These are phyloP conservation scores for Urochloa ruziziensis DNA, from an alignment of 176 grass and related monocot genomes.

Conservation along the genomic window DNA sequence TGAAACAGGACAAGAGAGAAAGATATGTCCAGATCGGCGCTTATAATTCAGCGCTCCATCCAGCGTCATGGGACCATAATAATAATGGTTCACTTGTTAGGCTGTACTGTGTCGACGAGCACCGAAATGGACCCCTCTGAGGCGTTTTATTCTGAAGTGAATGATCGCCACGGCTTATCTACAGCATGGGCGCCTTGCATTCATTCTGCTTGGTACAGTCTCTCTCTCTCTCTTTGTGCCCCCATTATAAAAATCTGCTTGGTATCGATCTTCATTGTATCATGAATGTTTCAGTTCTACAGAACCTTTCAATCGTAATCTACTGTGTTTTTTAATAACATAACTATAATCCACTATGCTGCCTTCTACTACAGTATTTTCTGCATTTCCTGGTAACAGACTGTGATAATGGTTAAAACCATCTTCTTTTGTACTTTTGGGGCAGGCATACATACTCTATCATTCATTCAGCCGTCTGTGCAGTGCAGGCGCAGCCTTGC, in stretches of 20 bases:
- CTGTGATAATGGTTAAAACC: background rate
- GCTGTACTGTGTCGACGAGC: slow-evolving; percentile 37
- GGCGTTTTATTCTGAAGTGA: slow-evolving; percentile 32
- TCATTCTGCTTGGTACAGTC: slow-evolving; percentile 16
- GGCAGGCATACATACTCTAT: background rate
- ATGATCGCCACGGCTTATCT: slow-evolving; percentile 41
- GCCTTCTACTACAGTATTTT: background rate
- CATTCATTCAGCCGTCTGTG: background rate
- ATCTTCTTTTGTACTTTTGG: background rate
- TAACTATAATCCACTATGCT: background rate
- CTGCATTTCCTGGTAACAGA: background rate
- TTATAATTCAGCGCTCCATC: slow-evolving; percentile 33
- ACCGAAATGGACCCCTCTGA: slow-evolving; percentile 36
- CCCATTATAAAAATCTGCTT: slow-evolving; percentile 15
- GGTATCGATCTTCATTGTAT: background rate
- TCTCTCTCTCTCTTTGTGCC: background rate
- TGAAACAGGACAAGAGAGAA: slow-evolving; percentile 30
- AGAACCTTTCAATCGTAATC: background rate
- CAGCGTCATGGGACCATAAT: slow-evolving; percentile 40
- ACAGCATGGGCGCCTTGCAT: slow-evolving; percentile 31
- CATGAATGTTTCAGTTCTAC: background rate
- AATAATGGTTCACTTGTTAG: slow-evolving; percentile 38
- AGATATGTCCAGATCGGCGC: slow-evolving; percentile 23
- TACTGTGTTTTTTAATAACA: background rate
- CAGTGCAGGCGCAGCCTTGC: background rate